Evolutionary conservation across 1,139 yeast species (phyloP), one percentile per base, ranked within the genome.

Genomic region (Geotrichum australiense): DNA sequence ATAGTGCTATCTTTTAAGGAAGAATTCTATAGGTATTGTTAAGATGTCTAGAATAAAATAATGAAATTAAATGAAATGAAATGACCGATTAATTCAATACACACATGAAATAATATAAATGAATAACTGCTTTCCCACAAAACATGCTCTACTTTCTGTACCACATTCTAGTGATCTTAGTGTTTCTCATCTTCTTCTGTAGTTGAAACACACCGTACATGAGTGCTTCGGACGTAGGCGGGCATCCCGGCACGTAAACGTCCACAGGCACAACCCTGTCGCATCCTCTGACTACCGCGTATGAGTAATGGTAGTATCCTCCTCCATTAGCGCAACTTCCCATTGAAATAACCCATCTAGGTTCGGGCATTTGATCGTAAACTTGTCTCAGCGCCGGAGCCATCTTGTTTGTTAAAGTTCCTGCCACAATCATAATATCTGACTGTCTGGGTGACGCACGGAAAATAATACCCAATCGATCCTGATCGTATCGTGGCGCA

Each of bases 321-420:
- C 95, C 95, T 49, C 95, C 95, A 61, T 85, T 85, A 50, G 95
- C 95, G 68, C 95, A 85, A 7, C 93, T 81, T 35, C 95, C 95
- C 95, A 85, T 85, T 47, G 94, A 82, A 57, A 85, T 84, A 45
- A 85, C 94, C 73, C 76, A 71, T 66, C 89, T 78, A 41, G 95
- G 95, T 53, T 83, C 94, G 30, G 94, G 87, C 94, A 85, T 85
- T 66, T 85, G 94, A 65, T 85, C 95, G 64, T 85, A 85, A 35
- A 85, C 94, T 68, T 84, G 94, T 70, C 95, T 80, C 62, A 85
- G 71, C 20, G 94, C 93, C 32, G 95, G 94, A 0, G 94, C 94
- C 94, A 84, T 85, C 68, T 85, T 85, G 65, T 85, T 85, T 50
- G 95, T 85, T 50, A 85, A 76, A 4, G 95, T 85, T 35, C 95